Evolutionary conservation across 371 early-diverging fungal genomes (phyloP), one percentile per base, ranked within the genome.

Genomic region (Conidiobolus incongruus): DNA sequence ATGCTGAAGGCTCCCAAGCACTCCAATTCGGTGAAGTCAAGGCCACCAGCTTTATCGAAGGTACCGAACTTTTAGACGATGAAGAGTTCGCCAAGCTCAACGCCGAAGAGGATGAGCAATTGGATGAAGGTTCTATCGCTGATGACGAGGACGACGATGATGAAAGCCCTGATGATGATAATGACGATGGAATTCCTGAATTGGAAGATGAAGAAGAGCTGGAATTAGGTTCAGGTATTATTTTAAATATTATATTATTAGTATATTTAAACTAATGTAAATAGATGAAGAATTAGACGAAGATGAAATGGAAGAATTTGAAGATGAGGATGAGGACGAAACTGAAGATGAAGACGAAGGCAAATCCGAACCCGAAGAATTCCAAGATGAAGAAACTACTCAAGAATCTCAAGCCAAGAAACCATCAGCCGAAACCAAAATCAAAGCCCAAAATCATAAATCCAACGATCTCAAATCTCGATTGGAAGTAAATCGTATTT

Each of bases 1-100:
- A 56, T 43, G 52, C 82, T 52, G 77, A 65, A 46, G 70, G 68
- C 24, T 69, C 70, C 46, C 61, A 68, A 22, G 60, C 77, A 1
- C 62, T 69, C 20, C 48, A 61, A 43, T 94, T 70, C 61, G 95
- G 88, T 53, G 72, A 76, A 48, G 59, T 66, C 23, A 54, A 58
- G 13, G 63, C 69, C 26, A 61, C 66, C 12, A 73, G 73, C 16
- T 74, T 70, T 28, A 60, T 94, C 21, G 79, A 75, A 6, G 95
- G 84, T 36, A 70, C 78, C 26, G 90, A 85, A 47, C 51, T 76
- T 24, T 55, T 22, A 39, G 60, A 54, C 1, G 59, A 54, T 12
- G 58, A 54, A 35, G 65, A 60, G 41, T 57, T 58, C 21, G 69
- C 61, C 20, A 66, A 68, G 56, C 71, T 65, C 68, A 76, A 77